Evolutionary conservation across 495 filamentous ascomycete species (phyloP).

Genomic region (Darksidea phi): DNA sequence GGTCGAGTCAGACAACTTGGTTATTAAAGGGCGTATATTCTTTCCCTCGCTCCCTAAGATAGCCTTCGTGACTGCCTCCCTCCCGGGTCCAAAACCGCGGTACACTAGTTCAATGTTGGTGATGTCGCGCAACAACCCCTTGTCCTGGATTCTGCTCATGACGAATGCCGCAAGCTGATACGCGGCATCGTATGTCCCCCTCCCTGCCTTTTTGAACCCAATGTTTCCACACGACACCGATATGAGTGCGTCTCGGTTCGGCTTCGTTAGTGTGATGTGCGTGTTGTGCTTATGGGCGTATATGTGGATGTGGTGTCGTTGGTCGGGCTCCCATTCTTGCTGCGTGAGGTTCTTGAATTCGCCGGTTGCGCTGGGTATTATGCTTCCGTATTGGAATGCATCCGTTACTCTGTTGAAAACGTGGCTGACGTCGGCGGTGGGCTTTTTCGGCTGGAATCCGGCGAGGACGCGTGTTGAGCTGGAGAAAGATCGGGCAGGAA

Average conservation of each 20-base stretch:
- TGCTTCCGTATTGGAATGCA: background rate
- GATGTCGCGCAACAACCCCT: slow-evolving; percentile 61
- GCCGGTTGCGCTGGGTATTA: background rate
- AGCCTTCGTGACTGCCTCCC: slow-evolving; percentile 86
- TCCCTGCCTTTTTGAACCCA: slow-evolving; percentile 75
- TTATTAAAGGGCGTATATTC: slow-evolving; percentile 65
- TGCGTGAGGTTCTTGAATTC: slow-evolving; percentile 3
- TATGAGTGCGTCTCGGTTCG: slow-evolving; percentile 72
- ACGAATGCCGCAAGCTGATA: slow-evolving; percentile 83
- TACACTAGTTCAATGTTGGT: slow-evolving; percentile 71
- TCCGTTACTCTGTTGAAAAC: background rate
- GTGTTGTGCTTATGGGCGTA: slow-evolving; percentile 88
- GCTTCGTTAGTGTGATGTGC: slow-evolving; percentile 81
- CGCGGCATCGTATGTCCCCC: slow-evolving; percentile 85
- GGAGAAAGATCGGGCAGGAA: slow-evolving; percentile 22
- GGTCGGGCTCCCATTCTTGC: slow-evolving; percentile 22
- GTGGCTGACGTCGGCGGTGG: background rate
- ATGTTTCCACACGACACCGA: slow-evolving; percentile 77
- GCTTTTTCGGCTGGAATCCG: background rate
- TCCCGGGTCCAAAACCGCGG: slow-evolving; percentile 77
- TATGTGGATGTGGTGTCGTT: slow-evolving; percentile 82
- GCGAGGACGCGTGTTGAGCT: slow-evolving; percentile 13
- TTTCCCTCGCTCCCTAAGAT: slow-evolving; percentile 81
- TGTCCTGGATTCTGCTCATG: slow-evolving; percentile 73
- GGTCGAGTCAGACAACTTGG: slow-evolving; percentile 76